Conservation (phyloP, 73 alveolate species). For the Paramecium sonneborni region DNA sequence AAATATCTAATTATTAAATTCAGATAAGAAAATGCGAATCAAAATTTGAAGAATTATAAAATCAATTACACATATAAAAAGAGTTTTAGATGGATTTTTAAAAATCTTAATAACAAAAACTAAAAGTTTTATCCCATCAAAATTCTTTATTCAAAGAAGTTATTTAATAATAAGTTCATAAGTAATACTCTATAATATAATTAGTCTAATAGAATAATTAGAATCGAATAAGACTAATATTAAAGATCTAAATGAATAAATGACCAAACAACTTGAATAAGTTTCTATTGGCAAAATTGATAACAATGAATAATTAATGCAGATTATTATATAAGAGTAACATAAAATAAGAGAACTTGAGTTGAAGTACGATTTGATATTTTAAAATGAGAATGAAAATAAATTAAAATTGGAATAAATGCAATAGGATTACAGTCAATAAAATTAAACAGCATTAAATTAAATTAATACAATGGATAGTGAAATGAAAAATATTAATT, state of each 20-base stretch:
- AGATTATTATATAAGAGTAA: background rate
- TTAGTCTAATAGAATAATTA: background rate
- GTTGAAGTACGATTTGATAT: background rate
- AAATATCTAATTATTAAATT: background rate
- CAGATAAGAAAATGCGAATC: slow-evolving; percentile 5
- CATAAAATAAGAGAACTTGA: background rate
- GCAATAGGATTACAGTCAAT: background rate
- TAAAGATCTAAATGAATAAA: background rate
- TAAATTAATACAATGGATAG: background rate
- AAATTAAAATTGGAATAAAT: background rate
- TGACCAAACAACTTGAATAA: background rate
- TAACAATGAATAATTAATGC: background rate
- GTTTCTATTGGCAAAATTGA: background rate
- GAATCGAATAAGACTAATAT: background rate
- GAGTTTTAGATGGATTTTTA: background rate
- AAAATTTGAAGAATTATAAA: background rate
- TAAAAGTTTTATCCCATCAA: background rate
- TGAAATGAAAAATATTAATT: background rate
- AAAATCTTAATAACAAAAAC: slow-evolving; percentile 6
- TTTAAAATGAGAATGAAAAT: background rate
- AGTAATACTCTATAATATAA: background rate
- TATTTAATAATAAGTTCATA: background rate
- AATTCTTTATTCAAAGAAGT: slow-evolving; percentile 20
- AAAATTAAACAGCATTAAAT: background rate
- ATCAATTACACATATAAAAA: background rate